These are phyloP conservation scores for Nitzschia sp. DNA, from an alignment of 108 stramenopile species.

Conservation along the genomic window DNA sequence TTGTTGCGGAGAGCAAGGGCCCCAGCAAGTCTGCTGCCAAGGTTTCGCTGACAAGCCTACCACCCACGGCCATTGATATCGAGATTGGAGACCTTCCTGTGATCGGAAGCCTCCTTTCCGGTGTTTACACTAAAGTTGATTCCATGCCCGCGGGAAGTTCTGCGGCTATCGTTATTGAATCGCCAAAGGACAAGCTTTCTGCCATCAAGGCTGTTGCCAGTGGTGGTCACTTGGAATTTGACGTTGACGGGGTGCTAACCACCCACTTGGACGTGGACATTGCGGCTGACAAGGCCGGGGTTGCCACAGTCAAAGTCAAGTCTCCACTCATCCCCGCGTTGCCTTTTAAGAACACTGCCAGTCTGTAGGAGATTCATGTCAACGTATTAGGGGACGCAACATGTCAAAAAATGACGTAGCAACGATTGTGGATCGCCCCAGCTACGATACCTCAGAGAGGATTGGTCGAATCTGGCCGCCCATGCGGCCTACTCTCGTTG, in stretches of 20 bases:
- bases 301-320: slow-evolving; percentile 34
- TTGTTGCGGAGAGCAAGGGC: not conserved
- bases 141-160: slow-evolving; percentile 12
- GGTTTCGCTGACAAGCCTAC: slow-evolving; percentile 34
- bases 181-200: slow-evolving; percentile 41
- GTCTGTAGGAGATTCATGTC: not conserved
- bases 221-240: slow-evolving; percentile 47
- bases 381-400: not conserved
- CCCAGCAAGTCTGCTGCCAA: slow-evolving; percentile 33
- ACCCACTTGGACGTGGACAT: slow-evolving; percentile 57
- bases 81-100: slow-evolving; percentile 45
- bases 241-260: slow-evolving; percentile 35
- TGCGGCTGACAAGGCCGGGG: slow-evolving; percentile 42
- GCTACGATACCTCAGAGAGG: too few species aligned
- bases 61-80: slow-evolving; percentile 32
- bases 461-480: too few species aligned
- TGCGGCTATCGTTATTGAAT: slow-evolving; percentile 30
- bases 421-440: too few species aligned
- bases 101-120: slow-evolving; percentile 36
- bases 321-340: slow-evolving; percentile 46
- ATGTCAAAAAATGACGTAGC: too few species aligned
- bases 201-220: slow-evolving; percentile 40
- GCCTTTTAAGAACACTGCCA: slow-evolving; percentile 49
- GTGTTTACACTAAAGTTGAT: slow-evolving; percentile 42
- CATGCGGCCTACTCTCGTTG: too few species aligned